Evolutionary conservation across 2,329 filamentous ascomycete species (phyloP).

Genomic region (Diaporthe eres): DNA sequence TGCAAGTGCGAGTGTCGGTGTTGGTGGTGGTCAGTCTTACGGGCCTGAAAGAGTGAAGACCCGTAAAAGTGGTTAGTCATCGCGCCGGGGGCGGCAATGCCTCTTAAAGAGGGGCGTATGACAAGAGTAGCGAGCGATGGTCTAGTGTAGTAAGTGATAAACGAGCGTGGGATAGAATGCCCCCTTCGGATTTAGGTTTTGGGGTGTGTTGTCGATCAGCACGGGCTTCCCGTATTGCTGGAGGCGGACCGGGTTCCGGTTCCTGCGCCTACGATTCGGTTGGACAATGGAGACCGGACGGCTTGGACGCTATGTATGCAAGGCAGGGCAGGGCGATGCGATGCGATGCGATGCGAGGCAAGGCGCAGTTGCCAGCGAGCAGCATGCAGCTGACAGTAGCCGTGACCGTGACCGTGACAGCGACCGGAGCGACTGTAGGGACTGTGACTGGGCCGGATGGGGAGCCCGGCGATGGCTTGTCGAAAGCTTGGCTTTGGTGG

Average conservation of each 20-base stretch:
- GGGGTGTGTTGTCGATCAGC: conserved; percentile 31
- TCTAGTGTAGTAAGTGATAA: conserved; percentile 35
- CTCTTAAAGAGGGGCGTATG: conserved; percentile 44
- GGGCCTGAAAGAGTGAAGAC: conserved; percentile 66
- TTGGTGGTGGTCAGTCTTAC: conserved; percentile 48
- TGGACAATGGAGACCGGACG: conserved; percentile 28
- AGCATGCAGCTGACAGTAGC: conserved; percentile 24
- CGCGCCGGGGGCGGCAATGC: conserved; percentile 54
- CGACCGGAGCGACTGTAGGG: conserved; percentile 24
- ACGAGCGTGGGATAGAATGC: conserved; percentile 38
- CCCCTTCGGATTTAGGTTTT: conserved; percentile 35
- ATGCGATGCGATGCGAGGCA: conserved; percentile 31
- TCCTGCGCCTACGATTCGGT: conserved; percentile 22
- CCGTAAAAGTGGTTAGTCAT: conserved; percentile 62
- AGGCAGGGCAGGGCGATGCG: conserved; percentile 30
- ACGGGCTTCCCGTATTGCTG: conserved; percentile 38
- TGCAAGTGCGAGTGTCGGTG: conserved; percentile 49
- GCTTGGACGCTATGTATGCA: conserved; percentile 35
- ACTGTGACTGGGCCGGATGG: conserved; percentile 6
- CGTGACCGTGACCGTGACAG: conserved; percentile 7
- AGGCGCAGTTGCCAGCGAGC: conserved; percentile 33
- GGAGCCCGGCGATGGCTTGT: conserved; percentile 25
- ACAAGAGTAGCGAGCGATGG: conserved; percentile 32
- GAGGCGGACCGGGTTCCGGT: conserved; percentile 19
- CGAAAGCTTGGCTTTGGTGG: conserved; percentile 39